Conservation (phyloP, 2,329 filamentous ascomycete species). For the Paracamarosporium sp. region DNA sequence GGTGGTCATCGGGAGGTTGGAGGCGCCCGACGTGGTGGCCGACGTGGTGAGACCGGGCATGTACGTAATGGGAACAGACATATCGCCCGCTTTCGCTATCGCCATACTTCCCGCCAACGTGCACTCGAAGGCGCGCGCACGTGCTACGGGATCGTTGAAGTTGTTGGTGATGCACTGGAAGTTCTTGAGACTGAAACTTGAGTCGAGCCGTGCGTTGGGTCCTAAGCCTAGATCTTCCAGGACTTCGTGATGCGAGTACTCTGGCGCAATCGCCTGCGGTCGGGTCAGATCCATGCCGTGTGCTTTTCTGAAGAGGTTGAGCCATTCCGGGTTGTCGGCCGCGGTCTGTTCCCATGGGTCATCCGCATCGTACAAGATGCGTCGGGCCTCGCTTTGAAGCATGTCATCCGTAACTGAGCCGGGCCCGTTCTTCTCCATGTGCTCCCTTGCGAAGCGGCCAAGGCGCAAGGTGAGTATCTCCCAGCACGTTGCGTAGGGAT, state of each 20-base stretch:
- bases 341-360: conserved; percentile 56
- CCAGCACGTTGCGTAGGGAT: conserved; percentile 53
- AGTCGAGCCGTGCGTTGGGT: conserved; percentile 27
- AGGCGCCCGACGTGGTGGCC: conserved; percentile 18
- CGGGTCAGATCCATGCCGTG: conserved; percentile 46
- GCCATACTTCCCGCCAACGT: conserved; percentile 30
- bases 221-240: conserved; percentile 44
- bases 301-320: conserved; percentile 57
- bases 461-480: conserved; percentile 57
- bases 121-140: conserved; percentile 31
- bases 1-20: conserved; percentile 20
- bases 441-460: conserved; percentile 52
- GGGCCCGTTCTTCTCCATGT: conserved; percentile 44
- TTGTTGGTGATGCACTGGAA: conserved; percentile 24
- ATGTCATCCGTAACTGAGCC: conserved; percentile 54
- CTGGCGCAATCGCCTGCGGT: conserved; percentile 6
- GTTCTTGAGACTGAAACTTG: conserved; percentile 37
- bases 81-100: conserved; percentile 20
- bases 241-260: conserved; percentile 30
- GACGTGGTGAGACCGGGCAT: conserved; percentile 26
- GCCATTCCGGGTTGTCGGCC: conserved; percentile 53
- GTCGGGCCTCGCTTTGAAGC: conserved; percentile 56
- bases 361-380: conserved; percentile 56
- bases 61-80: conserved; percentile 18
- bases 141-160: conserved; percentile 15